Base-by-base conservation (phyloP, 1,139 yeast species). In the Pichia sp. region DNA sequence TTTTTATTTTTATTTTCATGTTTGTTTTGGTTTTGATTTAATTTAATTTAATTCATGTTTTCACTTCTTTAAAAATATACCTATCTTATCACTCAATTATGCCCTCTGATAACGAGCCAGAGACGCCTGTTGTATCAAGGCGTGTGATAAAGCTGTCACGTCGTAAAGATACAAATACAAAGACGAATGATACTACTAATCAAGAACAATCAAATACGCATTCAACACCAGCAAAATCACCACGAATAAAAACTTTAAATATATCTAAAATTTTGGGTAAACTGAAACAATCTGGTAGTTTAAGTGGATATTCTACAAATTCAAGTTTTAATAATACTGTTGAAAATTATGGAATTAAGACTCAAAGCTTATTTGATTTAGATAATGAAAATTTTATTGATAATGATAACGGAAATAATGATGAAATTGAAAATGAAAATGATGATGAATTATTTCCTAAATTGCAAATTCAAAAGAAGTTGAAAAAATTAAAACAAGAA, bases 281-380 rank as follows among this genome's bases (percentile, higher is more conserved):
- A 7, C 29, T 43, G 39, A 49, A 49, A 28, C 41, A 46, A 9
- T 28, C 48, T 1, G 29, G 39, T 4, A 46, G 46, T 18, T 49
- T 46, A 9, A 49, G 50, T 39, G 52, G 52, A n/a, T 49, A 41
- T 34, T 42, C 42, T 2, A 31, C 50, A 4, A 46, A 44, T 43
- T 49, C 52, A 7, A 49, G 52, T 39, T 41, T 49, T 26, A 44
- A 40, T 26, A 38, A 43, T 10, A 29, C 5, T 25, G 7, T 1
- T 30, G n/a, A 28, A 5, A 39, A 33, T 30, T 40, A 34, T 26
- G 31, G 29, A 32, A 41, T 44, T 44, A 45, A 40, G 32, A 41
- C 50, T 2, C 46, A 43, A 11, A 44, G 45, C 34, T 26, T 44
- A 25, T 48, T 48, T 11, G 40, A 41, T 29, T 41, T 34, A 27